Base-by-base conservation (phyloP, 495 filamentous ascomycete genomes). In the Neurospora sp. region DNA sequence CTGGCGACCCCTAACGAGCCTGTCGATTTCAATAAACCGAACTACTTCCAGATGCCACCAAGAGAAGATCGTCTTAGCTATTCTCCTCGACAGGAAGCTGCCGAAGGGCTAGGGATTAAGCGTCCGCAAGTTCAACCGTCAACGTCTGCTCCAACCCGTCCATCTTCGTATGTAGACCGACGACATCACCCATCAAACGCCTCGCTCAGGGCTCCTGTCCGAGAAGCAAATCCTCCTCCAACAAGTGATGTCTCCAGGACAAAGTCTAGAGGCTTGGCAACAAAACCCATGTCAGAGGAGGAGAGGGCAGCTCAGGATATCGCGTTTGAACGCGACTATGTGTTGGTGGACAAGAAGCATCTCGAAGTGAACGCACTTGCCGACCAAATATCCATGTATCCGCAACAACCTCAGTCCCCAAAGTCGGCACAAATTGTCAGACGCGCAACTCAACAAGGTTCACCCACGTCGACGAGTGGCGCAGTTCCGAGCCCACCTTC, bases 361-460 rank as follows among this genome's bases (percentile, higher is more conserved):
- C 94, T 98, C 5, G 93, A 98, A 80, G 95, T 98, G 38, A 98
- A 99, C 82, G 95, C 96, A 5, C 93, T 99, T 78, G 96, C 96
- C 10, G 96, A 99, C 79, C 94, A 98, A 80, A 83, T 99, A 75
- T 93, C 93, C 20, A 89, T 93, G 68, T 93, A 92, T 73, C 87
- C 90, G 70, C 84, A 86, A 46, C 85, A 89, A 70, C 77, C 80
- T 0, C 75, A 78, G 35, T 84, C 85, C 16, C 82, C 85, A 18
- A 80, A 83, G 69, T 81, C 85, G 22, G 84, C 83, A 27, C 83
- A 84, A 69, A 80, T 88, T 38, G 77, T 84, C 20, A 82, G 86
- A 71, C 83, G 84, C 73, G 78, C 80, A 69, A 90, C 94, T n/a
- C 90, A 94, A 76, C 89, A 92, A 37, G 90, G 88, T 4, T 75